Conservation (phyloP, 73 alveolate genomes). For the Urostyla sp. region DNA sequence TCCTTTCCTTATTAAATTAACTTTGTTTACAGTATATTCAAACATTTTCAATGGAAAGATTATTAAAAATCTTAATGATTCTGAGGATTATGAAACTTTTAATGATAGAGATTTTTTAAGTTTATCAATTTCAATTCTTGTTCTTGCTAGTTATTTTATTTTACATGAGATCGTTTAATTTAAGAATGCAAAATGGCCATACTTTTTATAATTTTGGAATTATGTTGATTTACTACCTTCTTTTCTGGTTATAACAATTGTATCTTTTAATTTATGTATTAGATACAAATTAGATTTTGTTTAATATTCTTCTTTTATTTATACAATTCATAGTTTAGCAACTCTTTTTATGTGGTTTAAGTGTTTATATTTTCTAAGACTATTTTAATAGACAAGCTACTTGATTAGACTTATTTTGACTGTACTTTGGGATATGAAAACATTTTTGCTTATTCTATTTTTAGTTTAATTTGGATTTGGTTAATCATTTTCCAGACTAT, state of each 20-base stretch:
- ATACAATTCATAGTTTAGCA: conserved; percentile 39
- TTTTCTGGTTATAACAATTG: conserved; percentile 19
- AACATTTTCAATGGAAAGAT: conserved; percentile 37
- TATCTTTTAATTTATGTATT: conserved; percentile 1
- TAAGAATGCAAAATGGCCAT: not conserved
- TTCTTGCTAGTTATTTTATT: conserved; percentile 1
- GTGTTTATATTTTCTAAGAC: conserved; percentile 48
- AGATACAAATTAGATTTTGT: not conserved
- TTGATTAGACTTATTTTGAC: conserved; percentile 33
- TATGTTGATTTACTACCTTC: conserved; percentile 33
- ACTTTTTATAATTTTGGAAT: conserved; percentile 21
- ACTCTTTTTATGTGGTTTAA: conserved; percentile 44
- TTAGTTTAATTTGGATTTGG: conserved; percentile 56
- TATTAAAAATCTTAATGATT: not conserved
- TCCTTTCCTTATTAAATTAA: conserved; percentile 48
- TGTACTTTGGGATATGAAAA: conserved; percentile 47
- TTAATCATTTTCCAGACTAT: conserved; percentile 41
- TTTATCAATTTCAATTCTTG: not conserved
- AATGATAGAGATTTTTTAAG: conserved; percentile 4
- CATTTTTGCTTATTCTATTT: conserved; percentile 42
- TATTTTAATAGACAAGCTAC: conserved; percentile 38
- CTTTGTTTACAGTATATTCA: conserved; percentile 12
- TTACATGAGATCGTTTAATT: conserved; percentile 19
- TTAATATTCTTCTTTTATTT: not conserved
- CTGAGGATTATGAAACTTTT: not conserved